Evolutionary conservation across 192 early-diverging fungal genomes (phyloP), one percentile per base, ranked within the genome.

Genomic region (Linnemannia exigua): DNA sequence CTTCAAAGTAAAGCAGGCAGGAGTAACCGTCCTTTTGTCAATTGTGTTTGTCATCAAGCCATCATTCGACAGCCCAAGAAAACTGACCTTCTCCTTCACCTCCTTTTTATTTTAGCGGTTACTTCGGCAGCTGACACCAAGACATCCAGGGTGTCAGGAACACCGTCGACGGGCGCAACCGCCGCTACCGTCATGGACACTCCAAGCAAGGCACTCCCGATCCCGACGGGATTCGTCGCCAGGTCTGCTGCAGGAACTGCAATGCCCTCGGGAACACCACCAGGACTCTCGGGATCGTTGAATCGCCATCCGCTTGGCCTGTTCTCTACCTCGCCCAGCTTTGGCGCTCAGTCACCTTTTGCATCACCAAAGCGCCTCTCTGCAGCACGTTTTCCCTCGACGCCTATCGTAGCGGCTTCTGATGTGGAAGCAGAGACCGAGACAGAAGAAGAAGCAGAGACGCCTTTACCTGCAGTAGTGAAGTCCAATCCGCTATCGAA

Each of bases 251-350:
- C 67, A 69, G 67, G 67, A 16, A 20, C 58, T 17, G 31, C 12
- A 19, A 76, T 79, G 38, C 28, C 67, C 22, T 44, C 76, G 2
- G 77, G 72, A 8, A 74, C 81, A 33, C 67, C 82, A 48, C 58
- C 83, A 28, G 58, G 58, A 31, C 66, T 82, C 11, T 16, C 80
- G 8, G 81, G 75, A 44, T 86, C 84, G 25, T 51, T 79, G 25
- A 68, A 76, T 52, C 78, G 84, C 22, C 77, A 80, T 61, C 67
- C 77, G 9, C 37, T 86, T 5, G 84, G 84, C 8, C 41, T 86
- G 0, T 86, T 86, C 41, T 86, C 84, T 1, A 86, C 84, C 1
- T 86, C 84, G 16, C 78, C 84, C 20, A 83, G 77, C n/a, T 83
- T 83, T 46, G 54, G 76, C 4, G 74, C 84, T n/a, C 73, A 86